Evolutionary conservation across 306 rosid species (phyloP).

Genomic region (Citrullus mucosospermus): DNA sequence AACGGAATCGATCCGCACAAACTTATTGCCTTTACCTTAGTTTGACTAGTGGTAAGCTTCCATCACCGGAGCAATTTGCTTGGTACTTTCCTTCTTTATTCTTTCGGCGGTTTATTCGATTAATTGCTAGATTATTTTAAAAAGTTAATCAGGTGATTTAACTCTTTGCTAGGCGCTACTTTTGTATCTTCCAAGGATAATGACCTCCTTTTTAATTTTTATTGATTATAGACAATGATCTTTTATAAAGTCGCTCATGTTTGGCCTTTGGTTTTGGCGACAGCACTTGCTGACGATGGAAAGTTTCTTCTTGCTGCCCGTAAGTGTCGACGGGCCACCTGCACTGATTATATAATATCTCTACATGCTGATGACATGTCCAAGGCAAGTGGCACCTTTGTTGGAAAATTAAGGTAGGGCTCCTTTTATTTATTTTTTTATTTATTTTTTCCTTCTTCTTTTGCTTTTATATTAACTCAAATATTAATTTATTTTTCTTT

Average conservation of each 20-base stretch:
- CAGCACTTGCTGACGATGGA: slow-evolving; percentile 78
- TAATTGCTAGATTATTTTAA: background rate
- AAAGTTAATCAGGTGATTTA: background rate
- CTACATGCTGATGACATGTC: slow-evolving; percentile 66
- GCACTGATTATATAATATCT: slow-evolving; percentile 80
- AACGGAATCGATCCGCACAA: slow-evolving; percentile 77
- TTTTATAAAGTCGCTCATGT: background rate
- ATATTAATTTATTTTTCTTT: slow-evolving; percentile 5
- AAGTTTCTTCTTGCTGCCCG: slow-evolving; percentile 97
- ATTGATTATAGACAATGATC: background rate
- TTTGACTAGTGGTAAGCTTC: slow-evolving; percentile 49
- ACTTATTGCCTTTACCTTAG: slow-evolving; percentile 66
- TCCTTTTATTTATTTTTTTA: background rate
- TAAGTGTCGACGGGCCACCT: slow-evolving; percentile 85
- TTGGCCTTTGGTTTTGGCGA: slow-evolving; percentile 4
- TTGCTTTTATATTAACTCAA: background rate
- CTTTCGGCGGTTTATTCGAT: background rate
- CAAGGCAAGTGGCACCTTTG: slow-evolving; percentile 66
- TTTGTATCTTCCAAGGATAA: background rate
- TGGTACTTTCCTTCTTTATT: background rate
- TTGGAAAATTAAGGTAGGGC: slow-evolving; percentile 82
- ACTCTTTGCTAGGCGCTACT: background rate
- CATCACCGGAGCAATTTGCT: background rate
- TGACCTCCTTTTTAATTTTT: background rate
- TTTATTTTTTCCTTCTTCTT: no score